Evolutionary conservation across 164 flowering plant species (phyloP), one percentile per base, ranked within the genome.

Genomic region (Umbilicus rupestris): DNA sequence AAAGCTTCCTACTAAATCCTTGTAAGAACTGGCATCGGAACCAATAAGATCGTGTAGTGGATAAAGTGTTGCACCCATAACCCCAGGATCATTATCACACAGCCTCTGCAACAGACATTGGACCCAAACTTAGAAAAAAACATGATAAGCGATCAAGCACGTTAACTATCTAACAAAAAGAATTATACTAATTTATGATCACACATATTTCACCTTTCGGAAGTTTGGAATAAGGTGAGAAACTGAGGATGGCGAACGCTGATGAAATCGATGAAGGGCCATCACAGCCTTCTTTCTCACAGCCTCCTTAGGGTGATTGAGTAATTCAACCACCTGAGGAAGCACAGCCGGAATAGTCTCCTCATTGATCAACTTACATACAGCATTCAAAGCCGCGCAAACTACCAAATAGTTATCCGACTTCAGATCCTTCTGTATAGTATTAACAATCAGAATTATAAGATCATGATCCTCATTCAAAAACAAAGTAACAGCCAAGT

Each of bases 301-400:
- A 2, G 94, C 89, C 75, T 95, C 99, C 75, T 95, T 95, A 2
- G 72, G 65, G 44, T 95, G 99, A 3, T 73, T 78, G 15, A 95
- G 73, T 28, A 95, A 68, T 71, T 95, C 97, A 31, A 92, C 97
- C 5, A 95, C 92, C 79, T 87, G 97, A 2, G 89, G 92, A 62
- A 95, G 73, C 46, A 95, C 97, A 0, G 99, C 97, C 0, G 99
- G 99, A n/a, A 95, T 92, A 0, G 99, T 92, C 80, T 95, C 99
- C 78, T 95, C 99, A 66, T 89, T 92, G 70, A 95, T 95, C 76
- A 95, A 70, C 82, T 76, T 87, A 64, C 99, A 92, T 0, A 88
- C 96, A 0, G 97, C 97, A 46, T 87, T 86, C 72, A 95, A 70
- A 1, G 99, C 97, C 0, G 97, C 89, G 65, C 88, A 92, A 58